Conservation (phyloP, 1,139 yeast species). For the Suhomyces terraborum region DNA sequence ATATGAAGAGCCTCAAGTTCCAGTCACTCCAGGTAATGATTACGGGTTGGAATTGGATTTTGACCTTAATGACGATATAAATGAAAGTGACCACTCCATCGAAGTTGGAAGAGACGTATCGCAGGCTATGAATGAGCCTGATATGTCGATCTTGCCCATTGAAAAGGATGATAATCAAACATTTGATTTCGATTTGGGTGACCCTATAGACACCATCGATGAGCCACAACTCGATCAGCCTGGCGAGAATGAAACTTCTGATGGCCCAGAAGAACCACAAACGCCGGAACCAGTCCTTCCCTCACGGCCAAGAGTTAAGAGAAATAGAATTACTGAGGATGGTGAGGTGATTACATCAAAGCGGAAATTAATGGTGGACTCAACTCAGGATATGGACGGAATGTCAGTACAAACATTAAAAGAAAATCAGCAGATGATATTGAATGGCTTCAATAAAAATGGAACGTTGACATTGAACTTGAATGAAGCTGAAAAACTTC, state of each 20-base stretch:
- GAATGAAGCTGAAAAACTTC: conserved; percentile 37
- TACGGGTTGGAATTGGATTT: conserved; percentile 57
- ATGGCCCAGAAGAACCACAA: conserved; percentile 24
- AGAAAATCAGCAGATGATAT: conserved; percentile 31
- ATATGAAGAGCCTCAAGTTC: conserved; percentile 24
- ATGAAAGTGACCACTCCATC: conserved; percentile 22
- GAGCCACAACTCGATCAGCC: conserved; percentile 14
- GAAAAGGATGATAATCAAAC: conserved; percentile 23
- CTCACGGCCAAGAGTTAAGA: conserved; percentile 24
- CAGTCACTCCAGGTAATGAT: conserved; percentile 35
- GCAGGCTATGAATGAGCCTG: conserved; percentile 24
- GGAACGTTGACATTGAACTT: conserved; percentile 29
- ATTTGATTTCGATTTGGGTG: conserved; percentile 18
- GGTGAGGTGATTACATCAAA: conserved; percentile 45
- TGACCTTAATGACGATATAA: conserved; percentile 31
- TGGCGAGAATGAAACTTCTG: conserved; percentile 16
- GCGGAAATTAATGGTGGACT: conserved; percentile 41
- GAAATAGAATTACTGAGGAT: conserved; percentile 35
- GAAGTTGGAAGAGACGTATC: conserved; percentile 52
- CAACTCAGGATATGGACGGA: conserved; percentile 37
- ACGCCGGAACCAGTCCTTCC: conserved; percentile 17
- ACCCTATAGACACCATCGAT: conserved; percentile 35
- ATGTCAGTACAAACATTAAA: conserved; percentile 38
- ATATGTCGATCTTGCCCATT: conserved; percentile 27
- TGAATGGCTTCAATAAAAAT: conserved; percentile 19